phyloP scores from a whole-genome alignment of 2,329 filamentous ascomycete genomes.

The Fusarium falciforme region DNA sequence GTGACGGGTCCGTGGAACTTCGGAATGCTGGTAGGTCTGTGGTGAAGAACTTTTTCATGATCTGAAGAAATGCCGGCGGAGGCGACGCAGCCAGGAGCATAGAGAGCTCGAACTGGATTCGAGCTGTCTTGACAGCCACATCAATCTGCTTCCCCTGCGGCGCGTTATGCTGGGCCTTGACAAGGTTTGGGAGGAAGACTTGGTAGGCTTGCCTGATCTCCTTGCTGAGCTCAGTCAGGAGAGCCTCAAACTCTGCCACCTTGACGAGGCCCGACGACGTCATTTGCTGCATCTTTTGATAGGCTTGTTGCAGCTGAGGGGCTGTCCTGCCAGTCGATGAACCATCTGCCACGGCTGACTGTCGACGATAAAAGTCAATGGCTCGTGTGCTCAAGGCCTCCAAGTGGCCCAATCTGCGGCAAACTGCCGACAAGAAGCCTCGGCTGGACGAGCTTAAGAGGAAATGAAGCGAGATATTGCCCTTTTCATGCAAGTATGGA shows the following conservation, averaged over 20 bases:
- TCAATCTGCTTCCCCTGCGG: constrained; percentile 58
- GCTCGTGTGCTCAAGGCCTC: constrained; percentile 61
- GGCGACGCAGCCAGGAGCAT: constrained; percentile 63
- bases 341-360: constrained; percentile 55
- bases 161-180: constrained; percentile 60
- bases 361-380: constrained; percentile 62
- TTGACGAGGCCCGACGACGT: constrained; percentile 65
- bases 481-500: constrained; percentile 63
- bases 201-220: constrained; percentile 66
- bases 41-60: constrained; percentile 75
- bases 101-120: constrained; percentile 62
- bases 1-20: constrained; percentile 70
- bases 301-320: constrained; percentile 66
- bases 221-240: constrained; percentile 62
- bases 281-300: constrained; percentile 65
- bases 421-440: constrained; percentile 76
- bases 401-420: constrained; percentile 71
- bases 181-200: constrained; percentile 56
- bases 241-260: constrained; percentile 70
- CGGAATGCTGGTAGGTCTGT: constrained; percentile 69
- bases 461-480: constrained; percentile 70
- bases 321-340: constrained; percentile 53
- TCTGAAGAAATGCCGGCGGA: constrained; percentile 60
- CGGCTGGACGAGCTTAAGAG: constrained; percentile 81
- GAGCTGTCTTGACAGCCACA: constrained; percentile 57